A percentile compares a stretch with the other conserved stretches of the same genome.
phyloP scores from a whole-genome alignment of 108 stramenopile genomes.

The Cylindrotheca closterium region DNA sequence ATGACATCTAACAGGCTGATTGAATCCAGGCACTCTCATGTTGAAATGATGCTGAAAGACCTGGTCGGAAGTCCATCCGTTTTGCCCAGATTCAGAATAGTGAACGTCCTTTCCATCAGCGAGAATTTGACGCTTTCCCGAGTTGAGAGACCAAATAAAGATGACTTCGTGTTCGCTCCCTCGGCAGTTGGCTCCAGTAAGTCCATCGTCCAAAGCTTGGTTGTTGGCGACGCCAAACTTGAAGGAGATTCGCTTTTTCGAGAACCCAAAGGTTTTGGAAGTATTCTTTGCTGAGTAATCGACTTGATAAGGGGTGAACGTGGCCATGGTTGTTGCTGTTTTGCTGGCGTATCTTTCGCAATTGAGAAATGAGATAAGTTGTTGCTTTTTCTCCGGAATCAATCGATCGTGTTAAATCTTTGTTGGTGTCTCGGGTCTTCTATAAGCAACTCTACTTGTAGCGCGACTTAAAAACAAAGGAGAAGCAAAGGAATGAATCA shows the following conservation, averaged over 20 bases:
- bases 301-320: slow-evolving; percentile 55
- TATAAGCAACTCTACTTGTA: no score
- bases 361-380: no score
- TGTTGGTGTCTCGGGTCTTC: no score
- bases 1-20: slow-evolving; percentile 34
- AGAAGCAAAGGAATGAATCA: no score
- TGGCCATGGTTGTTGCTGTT: background rate
- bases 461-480: no score
- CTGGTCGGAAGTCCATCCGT: slow-evolving; percentile 57
- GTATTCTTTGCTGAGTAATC: slow-evolving; percentile 47
- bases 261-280: slow-evolving; percentile 73
- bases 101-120: slow-evolving; percentile 77
- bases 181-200: slow-evolving; percentile 69
- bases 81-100: slow-evolving; percentile 53
- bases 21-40: slow-evolving; percentile 25
- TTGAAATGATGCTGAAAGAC: slow-evolving; percentile 55
- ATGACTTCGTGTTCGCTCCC: slow-evolving; percentile 85
- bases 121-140: slow-evolving; percentile 70
- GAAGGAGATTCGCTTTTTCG: slow-evolving; percentile 78
- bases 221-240: slow-evolving; percentile 83
- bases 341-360: no score
- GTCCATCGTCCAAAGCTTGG: slow-evolving; percentile 45
- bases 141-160: slow-evolving; percentile 75
- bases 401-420: no score
- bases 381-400: no score